Conservation (phyloP, 805 yeast genomes). For the Wickerhamiella siamensis region DNA sequence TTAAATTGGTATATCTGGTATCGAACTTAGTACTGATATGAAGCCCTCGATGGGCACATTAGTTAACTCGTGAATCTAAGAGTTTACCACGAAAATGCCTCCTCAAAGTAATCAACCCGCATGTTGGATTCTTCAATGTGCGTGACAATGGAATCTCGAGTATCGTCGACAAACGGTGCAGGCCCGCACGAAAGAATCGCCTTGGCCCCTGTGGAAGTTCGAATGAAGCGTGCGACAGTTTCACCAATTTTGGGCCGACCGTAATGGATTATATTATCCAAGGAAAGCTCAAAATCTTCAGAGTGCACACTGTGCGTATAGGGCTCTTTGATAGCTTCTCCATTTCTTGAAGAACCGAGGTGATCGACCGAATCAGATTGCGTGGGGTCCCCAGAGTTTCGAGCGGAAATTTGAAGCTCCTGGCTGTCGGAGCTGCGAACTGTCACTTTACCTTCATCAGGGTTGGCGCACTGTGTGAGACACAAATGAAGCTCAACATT, state of each 20-base stretch:
- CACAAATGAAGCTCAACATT: slow-evolving; percentile 12
- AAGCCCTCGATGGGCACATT: no score
- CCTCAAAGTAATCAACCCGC: slow-evolving; percentile 25
- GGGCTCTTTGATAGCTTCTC: not conserved
- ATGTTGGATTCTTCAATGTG: slow-evolving; percentile 16
- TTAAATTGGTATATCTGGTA: no score
- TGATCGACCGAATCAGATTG: not conserved
- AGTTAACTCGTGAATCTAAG: no score
- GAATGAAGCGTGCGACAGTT: slow-evolving; percentile 12
- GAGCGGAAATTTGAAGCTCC: not conserved
- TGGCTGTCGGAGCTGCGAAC: not conserved
- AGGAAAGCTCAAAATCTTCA: not conserved
- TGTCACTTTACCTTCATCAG: not conserved
- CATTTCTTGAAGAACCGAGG: not conserved
- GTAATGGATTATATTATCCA: slow-evolving; percentile 6
- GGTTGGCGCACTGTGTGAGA: slow-evolving; percentile 1
- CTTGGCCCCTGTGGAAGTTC: slow-evolving; percentile 25
- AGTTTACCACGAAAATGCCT: slow-evolving; percentile 26
- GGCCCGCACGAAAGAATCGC: slow-evolving; percentile 50
- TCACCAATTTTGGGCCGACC: slow-evolving; percentile 17
- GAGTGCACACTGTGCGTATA: not conserved
- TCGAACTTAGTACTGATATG: no score
- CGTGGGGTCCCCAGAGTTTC: no score
- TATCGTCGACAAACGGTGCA: slow-evolving; percentile 38
- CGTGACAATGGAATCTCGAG: slow-evolving; percentile 30